Percentiles rank a stretch among this genome's conserved stretches.
phyloP scores from a whole-genome alignment of 2,329 filamentous ascomycete species.

The Fusarium sp. region DNA sequence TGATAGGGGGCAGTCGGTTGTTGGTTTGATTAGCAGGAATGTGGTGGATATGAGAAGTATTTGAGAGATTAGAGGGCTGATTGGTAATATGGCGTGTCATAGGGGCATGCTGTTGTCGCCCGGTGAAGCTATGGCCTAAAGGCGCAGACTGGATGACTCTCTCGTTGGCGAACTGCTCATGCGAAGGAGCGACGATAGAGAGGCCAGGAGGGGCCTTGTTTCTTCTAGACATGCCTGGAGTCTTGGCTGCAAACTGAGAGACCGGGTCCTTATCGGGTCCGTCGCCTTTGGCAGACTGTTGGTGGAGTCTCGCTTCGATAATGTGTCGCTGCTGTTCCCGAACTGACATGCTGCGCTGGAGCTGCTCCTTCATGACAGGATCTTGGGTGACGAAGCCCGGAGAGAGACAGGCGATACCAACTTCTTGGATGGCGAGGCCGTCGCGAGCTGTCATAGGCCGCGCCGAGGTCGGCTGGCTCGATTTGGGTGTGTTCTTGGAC shows the following conservation, averaged over 20 bases:
- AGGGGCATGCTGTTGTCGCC: conserved; percentile 81
- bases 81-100: conserved; percentile 82
- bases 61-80: conserved; percentile 83
- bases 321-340: conserved; percentile 94
- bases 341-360: conserved; percentile 93
- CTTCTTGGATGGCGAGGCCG: conserved; percentile 85
- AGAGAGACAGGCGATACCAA: conserved; percentile 92
- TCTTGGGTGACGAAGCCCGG: conserved; percentile 97
- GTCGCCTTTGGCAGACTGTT: conserved; percentile 83
- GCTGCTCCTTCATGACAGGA: conserved; percentile 93
- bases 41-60: conserved; percentile 90
- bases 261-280: conserved; percentile 67
- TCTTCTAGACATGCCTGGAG: conserved; percentile 76
- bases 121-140: conserved; percentile 93
- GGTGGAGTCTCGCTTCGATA: conserved; percentile 90
- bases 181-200: conserved; percentile 93
- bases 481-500: conserved; percentile 69
- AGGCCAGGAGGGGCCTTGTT: conserved; percentile 88
- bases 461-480: conserved; percentile 68
- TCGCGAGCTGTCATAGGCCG: conserved; percentile 84
- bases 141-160: conserved; percentile 97
- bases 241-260: conserved; percentile 70
- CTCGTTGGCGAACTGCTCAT: conserved; percentile 91
- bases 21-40: conserved; percentile 87
- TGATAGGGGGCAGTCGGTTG: conserved; percentile 92